A percentile compares a stretch with the other conserved stretches of the same genome.
Evolutionary conservation across 805 yeast genomes (phyloP).

Genomic region (Brettanomyces sp.): DNA sequence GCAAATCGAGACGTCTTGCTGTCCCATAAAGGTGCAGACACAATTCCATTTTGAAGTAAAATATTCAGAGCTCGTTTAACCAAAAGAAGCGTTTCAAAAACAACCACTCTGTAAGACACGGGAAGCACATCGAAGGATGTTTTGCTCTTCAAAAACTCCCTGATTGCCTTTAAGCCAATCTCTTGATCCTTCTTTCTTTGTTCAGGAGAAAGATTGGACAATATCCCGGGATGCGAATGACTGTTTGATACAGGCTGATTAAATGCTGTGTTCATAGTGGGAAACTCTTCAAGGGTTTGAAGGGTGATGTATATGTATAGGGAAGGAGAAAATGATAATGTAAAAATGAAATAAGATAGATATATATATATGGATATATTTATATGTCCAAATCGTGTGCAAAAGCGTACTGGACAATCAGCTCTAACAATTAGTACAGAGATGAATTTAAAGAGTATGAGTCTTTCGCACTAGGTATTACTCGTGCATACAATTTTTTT

Average conservation of each 20-base stretch:
- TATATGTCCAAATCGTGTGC: too few relatives aligned
- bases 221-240: background rate
- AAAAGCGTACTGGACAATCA: too few relatives aligned
- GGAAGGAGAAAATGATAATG: too few relatives aligned
- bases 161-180: conserved; percentile 71
- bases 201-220: conserved; percentile 9
- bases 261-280: background rate
- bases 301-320: too few relatives aligned
- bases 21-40: conserved; percentile 96
- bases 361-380: too few relatives aligned
- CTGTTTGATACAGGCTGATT: background rate
- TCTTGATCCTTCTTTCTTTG: conserved; percentile 49
- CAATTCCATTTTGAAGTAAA: conserved; percentile 84
- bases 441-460: too few relatives aligned
- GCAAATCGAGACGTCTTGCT: conserved; percentile 83
- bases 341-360: too few relatives aligned
- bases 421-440: too few relatives aligned
- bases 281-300: too few relatives aligned
- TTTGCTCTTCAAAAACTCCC: conserved; percentile 76
- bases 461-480: too few relatives aligned
- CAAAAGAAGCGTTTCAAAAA: conserved; percentile 81
- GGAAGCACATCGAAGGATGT: conserved; percentile 96
- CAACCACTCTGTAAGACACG: conserved; percentile 85
- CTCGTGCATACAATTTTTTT: too few relatives aligned
- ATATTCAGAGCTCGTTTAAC: conserved; percentile 89